Evolutionary conservation across 2,329 filamentous ascomycete genomes (phyloP).

Genomic region (Nemania abortiva): DNA sequence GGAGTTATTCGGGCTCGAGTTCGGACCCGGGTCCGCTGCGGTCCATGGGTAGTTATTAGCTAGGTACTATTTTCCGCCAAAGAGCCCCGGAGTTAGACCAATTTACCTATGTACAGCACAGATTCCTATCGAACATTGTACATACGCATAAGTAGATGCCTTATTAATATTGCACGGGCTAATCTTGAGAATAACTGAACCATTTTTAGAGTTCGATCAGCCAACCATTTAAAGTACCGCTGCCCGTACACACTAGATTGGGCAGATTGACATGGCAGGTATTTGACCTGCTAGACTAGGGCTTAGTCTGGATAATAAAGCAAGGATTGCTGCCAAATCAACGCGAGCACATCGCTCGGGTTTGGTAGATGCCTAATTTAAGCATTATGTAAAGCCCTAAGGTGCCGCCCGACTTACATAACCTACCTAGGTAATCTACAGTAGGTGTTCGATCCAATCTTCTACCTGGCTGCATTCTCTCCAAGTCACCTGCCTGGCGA

Average conservation of each 20-base stretch:
- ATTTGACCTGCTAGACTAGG: neutral
- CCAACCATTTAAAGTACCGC: neutral
- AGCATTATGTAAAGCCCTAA: neutral
- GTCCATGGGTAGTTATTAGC: too few species aligned
- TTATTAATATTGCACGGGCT: neutral
- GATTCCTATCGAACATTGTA: neutral
- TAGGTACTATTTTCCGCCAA: neutral
- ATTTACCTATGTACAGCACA: neutral
- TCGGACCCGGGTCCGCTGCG: neutral
- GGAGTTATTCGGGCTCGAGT: neutral
- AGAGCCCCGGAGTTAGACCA: neutral
- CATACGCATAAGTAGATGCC: neutral
- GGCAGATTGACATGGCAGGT: neutral
- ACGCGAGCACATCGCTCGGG: neutral
- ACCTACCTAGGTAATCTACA: neutral
- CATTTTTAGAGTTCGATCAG: neutral
- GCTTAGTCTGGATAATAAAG: neutral
- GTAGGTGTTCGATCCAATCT: neutral
- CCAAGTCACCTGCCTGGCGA: neutral
- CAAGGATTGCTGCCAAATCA: neutral
- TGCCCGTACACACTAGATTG: too few species aligned
- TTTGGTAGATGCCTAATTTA: slow-evolving; percentile 2
- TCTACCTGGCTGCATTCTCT: neutral
- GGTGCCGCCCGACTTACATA: neutral
- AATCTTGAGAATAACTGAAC: neutral